Percentiles rank a stretch among this genome's conserved stretches.
Evolutionary conservation across 495 filamentous ascomycete species (phyloP).

Genomic region (Daldinia bambusicola): DNA sequence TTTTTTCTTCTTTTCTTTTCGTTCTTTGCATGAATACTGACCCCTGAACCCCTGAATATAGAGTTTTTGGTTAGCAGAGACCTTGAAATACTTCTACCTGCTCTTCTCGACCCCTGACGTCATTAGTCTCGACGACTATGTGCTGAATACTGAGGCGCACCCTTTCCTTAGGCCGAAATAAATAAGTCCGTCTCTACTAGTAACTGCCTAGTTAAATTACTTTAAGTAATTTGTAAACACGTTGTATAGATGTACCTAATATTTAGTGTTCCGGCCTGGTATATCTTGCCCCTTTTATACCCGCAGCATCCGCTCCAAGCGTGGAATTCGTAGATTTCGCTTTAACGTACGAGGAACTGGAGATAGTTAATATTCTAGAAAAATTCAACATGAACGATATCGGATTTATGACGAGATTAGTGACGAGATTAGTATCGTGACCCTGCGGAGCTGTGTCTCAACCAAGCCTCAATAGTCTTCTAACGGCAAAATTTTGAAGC

Average conservation of each 20-base stretch:
- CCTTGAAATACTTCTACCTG: slow-evolving; percentile 84
- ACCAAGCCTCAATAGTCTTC: neutral
- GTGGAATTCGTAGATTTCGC: neutral
- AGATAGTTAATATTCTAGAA: neutral
- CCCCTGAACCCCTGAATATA: slow-evolving; percentile 37
- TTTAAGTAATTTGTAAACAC: neutral
- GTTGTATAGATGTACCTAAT: neutral
- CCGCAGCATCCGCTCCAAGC: neutral
- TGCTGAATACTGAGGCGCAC: slow-evolving; percentile 69
- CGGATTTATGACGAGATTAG: neutral
- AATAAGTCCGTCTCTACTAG: neutral
- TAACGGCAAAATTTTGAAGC: slow-evolving; percentile 12
- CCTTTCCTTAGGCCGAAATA: slow-evolving; percentile 56
- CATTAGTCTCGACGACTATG: slow-evolving; percentile 79
- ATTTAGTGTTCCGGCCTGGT: neutral
- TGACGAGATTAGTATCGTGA: neutral
- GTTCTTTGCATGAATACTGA: too few species aligned
- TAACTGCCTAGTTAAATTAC: neutral
- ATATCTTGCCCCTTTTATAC: neutral
- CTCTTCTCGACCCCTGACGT: slow-evolving; percentile 74
- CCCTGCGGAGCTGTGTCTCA: neutral
- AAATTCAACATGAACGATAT: neutral
- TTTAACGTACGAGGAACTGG: neutral
- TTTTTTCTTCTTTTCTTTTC: neutral
- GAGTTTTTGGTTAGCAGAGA: slow-evolving; percentile 77